phyloP scores from a whole-genome alignment of 768 basidiomycete genomes.

The Tulasnella sp. region DNA sequence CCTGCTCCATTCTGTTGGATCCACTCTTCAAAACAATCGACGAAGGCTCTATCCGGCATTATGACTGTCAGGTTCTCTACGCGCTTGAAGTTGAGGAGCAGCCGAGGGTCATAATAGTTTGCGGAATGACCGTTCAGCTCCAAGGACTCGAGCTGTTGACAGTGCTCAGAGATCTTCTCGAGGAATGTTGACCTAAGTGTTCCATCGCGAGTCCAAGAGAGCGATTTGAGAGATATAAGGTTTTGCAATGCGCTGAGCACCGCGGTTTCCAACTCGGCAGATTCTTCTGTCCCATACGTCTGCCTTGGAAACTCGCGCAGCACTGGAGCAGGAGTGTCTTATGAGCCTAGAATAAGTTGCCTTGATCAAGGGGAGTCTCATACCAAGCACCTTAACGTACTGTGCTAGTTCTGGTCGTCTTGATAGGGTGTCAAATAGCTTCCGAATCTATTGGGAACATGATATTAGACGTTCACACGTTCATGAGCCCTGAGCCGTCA shows the following conservation, averaged over 20 bases:
- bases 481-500: conserved; percentile 9
- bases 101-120: conserved; percentile 55
- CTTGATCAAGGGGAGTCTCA: conserved; percentile 37
- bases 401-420: conserved; percentile 58
- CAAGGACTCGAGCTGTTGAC: conserved; percentile 54
- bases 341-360: background rate
- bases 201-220: conserved; percentile 81
- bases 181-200: conserved; percentile 66
- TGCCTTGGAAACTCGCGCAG: conserved; percentile 75
- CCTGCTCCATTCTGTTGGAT: conserved; percentile 49
- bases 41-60: conserved; percentile 67
- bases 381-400: conserved; percentile 63
- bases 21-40: conserved; percentile 59
- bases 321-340: conserved; percentile 48
- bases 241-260: conserved; percentile 61
- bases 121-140: conserved; percentile 73
- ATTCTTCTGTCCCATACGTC: conserved; percentile 40
- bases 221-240: conserved; percentile 62
- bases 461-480: background rate
- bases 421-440: conserved; percentile 66
- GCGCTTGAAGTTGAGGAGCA: conserved; percentile 56
- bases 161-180: conserved; percentile 50
- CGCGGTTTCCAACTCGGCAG: conserved; percentile 46
- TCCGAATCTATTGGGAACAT: conserved; percentile 52
- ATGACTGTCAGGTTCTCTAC: conserved; percentile 66